Base-by-base conservation (phyloP, 1,284 basidiomycete genomes). In the Tylopilus sp. region DNA sequence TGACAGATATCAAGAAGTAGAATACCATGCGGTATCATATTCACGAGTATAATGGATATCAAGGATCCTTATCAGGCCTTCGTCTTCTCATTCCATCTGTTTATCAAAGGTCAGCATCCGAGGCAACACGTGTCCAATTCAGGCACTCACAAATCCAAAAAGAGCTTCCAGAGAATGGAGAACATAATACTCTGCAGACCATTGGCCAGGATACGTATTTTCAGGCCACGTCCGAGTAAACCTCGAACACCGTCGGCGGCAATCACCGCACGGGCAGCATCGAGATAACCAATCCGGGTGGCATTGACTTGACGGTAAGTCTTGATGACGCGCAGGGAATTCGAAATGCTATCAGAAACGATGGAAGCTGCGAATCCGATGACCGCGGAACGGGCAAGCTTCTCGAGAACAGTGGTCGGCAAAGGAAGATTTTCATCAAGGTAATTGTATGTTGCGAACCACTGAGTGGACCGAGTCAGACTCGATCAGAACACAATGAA, bases 221-320 rank as follows among this genome's bases (percentile, higher is more conserved):
- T 93, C 65, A 97, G 78, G 1, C 95, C 95, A 19, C 95, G 86
- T 1, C 94, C 94, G 52, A 97, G 88, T 54, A 95, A 79, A 8
- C 92, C 93, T 33, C 69, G 74, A 33, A 88, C 67, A 4, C 93
- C 94, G 68, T 95, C 93, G 4, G 81, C 78, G 3, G 84, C 84
- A 57, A 95, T 81, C 52, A 95, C 89, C 3, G 84, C 87, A 57
- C 84, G 83, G 0, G 92, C 93, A 2, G 92, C 91, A 61, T 89
- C 87, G 8, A 82, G 56, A 76, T 97, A 97, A 4, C 91, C 88
- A 19, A 97, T 90, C 41, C 89, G 85, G 5, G 88, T 89, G 66
- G 91, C 90, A 76, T 95, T 90, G 22, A 95, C 94, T 77, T 97
- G 95, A 22, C 95, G 84, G 80, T 96, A 97, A 0, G 95, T 97